Conservation (phyloP, 805 yeast species). For the Yamadazyma endophytica region DNA sequence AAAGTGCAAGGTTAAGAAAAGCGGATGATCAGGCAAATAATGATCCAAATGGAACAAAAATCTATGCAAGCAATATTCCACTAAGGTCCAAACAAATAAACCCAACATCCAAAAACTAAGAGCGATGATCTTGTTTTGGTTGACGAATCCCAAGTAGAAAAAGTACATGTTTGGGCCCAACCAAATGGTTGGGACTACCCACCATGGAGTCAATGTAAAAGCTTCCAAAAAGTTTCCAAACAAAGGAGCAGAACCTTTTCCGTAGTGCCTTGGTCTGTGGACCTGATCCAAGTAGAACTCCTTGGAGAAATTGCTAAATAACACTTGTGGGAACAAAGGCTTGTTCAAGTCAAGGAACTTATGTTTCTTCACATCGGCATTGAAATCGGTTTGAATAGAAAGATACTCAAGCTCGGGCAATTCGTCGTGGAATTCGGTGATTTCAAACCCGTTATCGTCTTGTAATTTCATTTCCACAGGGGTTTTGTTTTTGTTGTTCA, state of each 20-base stretch:
- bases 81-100: conserved; percentile 86
- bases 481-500: conserved; percentile 55
- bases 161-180: conserved; percentile 70
- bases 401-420: conserved; percentile 72
- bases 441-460: conserved; percentile 21
- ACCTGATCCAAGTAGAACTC: conserved; percentile 94
- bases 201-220: conserved; percentile 89
- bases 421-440: conserved; percentile 48
- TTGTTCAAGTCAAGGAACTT: conserved; percentile 80
- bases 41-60: conserved; percentile 90
- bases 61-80: conserved; percentile 86
- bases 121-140: conserved; percentile 45
- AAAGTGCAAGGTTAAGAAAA: conserved; percentile 80
- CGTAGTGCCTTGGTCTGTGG: conserved; percentile 97
- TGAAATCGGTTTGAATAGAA: conserved; percentile 73
- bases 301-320: conserved; percentile 70
- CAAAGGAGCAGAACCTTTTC: conserved; percentile 92
- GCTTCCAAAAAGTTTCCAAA: conserved; percentile 96
- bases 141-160: conserved; percentile 53
- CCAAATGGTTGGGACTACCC: conserved; percentile 85
- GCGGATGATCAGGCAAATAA: conserved; percentile 74
- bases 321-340: conserved; percentile 79
- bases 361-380: conserved; percentile 68
- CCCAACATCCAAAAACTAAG: conserved; percentile 69
- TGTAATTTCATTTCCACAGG: conserved; percentile 52